phyloP scores from a whole-genome alignment of 2,329 filamentous ascomycete species.

The Proliferodiscus dingleyae region DNA sequence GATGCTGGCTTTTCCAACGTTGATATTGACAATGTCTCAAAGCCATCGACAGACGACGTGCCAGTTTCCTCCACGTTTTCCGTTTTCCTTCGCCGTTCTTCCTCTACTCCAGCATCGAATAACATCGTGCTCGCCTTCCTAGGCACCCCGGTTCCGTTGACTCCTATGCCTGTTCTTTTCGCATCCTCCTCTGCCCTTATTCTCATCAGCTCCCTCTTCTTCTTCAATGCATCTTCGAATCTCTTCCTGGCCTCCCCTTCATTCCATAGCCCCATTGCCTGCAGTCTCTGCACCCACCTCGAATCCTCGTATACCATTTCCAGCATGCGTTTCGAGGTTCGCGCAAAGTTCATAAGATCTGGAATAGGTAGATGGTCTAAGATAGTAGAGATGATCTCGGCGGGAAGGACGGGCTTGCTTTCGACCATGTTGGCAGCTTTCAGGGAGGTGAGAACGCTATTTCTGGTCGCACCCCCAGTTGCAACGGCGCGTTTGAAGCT shows the following conservation, averaged over 20 bases:
- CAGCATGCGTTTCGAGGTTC: slow-evolving; percentile 77
- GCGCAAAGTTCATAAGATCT: slow-evolving; percentile 81
- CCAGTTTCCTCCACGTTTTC: slow-evolving; percentile 21
- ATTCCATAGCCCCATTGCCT: slow-evolving; percentile 88
- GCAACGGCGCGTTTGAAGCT: slow-evolving; percentile 35
- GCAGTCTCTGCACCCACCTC: slow-evolving; percentile 83
- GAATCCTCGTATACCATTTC: slow-evolving; percentile 99
- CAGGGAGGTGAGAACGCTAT: slow-evolving; percentile 68
- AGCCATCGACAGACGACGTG: slow-evolving; percentile 56
- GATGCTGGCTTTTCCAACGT: slow-evolving; percentile 30
- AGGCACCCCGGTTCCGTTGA: slow-evolving; percentile 21
- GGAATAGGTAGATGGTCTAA: slow-evolving; percentile 83
- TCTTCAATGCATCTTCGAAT: slow-evolving; percentile 66
- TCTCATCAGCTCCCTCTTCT: slow-evolving; percentile 54
- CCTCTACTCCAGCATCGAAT: slow-evolving; percentile 69
- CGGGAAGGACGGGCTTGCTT: slow-evolving; percentile 73
- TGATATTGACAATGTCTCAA: slow-evolving; percentile 66
- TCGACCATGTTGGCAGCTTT: slow-evolving; percentile 77
- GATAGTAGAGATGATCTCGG: slow-evolving; percentile 83
- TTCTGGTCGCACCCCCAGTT: slow-evolving; percentile 28
- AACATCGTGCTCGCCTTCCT: slow-evolving; percentile 52
- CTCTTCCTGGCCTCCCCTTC: slow-evolving; percentile 77
- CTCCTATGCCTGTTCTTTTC: slow-evolving; percentile 30
- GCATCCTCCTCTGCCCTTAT: slow-evolving; percentile 33
- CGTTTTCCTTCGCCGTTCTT: slow-evolving; percentile 48